phyloP scores from a whole-genome alignment of 2,329 filamentous ascomycete genomes.

The Cladosporium velox region DNA sequence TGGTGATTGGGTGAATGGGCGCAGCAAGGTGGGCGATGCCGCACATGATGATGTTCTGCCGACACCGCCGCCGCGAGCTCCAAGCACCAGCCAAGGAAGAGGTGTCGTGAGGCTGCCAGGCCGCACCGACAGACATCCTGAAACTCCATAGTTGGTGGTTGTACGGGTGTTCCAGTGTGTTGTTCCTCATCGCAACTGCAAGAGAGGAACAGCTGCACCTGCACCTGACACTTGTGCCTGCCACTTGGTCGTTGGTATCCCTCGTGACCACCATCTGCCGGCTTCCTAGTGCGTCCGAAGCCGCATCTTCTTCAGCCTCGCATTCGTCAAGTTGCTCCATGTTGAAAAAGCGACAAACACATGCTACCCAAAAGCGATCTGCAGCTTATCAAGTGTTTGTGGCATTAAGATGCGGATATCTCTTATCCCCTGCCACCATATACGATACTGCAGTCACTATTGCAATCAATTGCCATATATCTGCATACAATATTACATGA shows the following conservation, averaged over 20 bases:
- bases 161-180: background rate
- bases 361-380: background rate
- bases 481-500: background rate
- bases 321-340: background rate
- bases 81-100: background rate
- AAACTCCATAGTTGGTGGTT: background rate
- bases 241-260: background rate
- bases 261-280: background rate
- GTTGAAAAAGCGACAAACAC: background rate
- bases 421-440: background rate
- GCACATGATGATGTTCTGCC: background rate
- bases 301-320: background rate
- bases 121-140: background rate
- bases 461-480: background rate
- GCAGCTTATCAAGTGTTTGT: background rate
- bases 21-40: background rate
- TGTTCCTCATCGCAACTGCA: background rate
- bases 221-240: background rate
- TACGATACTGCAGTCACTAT: too few relatives aligned
- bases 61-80: background rate
- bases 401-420: background rate
- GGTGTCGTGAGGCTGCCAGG: background rate
- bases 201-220: background rate
- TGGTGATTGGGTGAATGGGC: slow-evolving; percentile 5
- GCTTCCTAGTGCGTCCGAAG: background rate